A percentile compares a stretch with the other conserved stretches of the same genome.
phyloP scores from a whole-genome alignment of 2,329 filamentous ascomycete species.

The Exophiala alcalophila region DNA sequence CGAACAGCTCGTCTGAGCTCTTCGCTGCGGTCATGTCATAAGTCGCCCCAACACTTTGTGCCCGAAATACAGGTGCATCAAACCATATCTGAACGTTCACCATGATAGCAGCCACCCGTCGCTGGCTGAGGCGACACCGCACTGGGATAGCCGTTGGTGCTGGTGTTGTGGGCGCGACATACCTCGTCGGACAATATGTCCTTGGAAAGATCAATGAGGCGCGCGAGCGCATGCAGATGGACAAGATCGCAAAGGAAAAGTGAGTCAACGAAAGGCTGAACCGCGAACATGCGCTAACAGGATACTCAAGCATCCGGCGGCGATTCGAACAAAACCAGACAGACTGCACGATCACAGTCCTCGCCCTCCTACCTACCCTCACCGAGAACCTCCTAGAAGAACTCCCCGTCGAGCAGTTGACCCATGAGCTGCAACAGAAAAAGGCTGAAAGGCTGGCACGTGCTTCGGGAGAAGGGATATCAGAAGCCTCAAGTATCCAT shows the following conservation, averaged over 20 bases:
- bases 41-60: conserved; percentile 12
- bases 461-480: conserved; percentile 54
- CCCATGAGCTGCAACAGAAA: conserved; percentile 90
- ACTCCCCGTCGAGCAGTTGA: conserved; percentile 87
- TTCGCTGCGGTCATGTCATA: conserved; percentile 24
- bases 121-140: conserved; percentile 90
- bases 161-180: conserved; percentile 83
- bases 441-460: conserved; percentile 63
- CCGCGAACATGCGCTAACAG: conserved; percentile 10
- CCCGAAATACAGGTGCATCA: conserved; percentile 23
- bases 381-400: conserved; percentile 84
- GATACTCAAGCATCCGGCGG: conserved; percentile 69
- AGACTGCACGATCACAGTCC: conserved; percentile 95
- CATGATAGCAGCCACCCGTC: conserved; percentile 72
- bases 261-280: conserved; percentile 44
- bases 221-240: conserved; percentile 92
- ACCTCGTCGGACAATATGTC: conserved; percentile 90
- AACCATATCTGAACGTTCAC: conserved; percentile 47
- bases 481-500: conserved; percentile 63
- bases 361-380: conserved; percentile 89
- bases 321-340: conserved; percentile 99
- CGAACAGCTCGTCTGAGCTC: too few relatives aligned
- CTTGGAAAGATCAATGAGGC: conserved; percentile 87
- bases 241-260: conserved; percentile 96
- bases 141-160: conserved; percentile 84